Evolutionary conservation across 169 alveolate species (phyloP).

Genomic region (Blepharisma undulans): DNA sequence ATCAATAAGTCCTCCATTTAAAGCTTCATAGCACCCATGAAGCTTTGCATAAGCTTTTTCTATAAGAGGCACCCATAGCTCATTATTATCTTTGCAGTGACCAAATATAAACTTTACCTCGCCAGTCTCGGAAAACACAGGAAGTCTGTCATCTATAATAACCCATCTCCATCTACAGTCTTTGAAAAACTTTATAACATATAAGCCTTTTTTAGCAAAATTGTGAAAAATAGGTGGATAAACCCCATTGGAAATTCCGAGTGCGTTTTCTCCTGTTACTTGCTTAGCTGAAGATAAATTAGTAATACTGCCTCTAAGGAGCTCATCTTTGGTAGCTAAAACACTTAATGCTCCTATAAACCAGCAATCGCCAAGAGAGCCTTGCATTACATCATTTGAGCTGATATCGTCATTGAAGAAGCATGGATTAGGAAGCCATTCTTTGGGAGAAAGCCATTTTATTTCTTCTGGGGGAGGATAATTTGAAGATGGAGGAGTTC

Average conservation of each 20-base stretch:
- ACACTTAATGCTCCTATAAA: constrained; percentile 59
- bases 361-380: constrained; percentile 46
- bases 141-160: constrained; percentile 82
- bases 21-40: constrained; percentile 80
- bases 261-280: constrained; percentile 61
- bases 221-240: constrained; percentile 88
- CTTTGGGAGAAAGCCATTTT: constrained; percentile 71
- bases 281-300: constrained; percentile 52
- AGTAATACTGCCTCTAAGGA: constrained; percentile 79
- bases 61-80: constrained; percentile 86
- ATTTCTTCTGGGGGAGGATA: constrained; percentile 67
- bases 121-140: constrained; percentile 42
- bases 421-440: constrained; percentile 39
- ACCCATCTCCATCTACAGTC: constrained; percentile 86
- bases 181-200: constrained; percentile 82
- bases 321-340: constrained; percentile 80
- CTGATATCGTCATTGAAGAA: constrained; percentile 24
- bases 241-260: constrained; percentile 76
- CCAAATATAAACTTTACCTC: constrained; percentile 74
- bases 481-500: constrained; percentile 59
- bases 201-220: constrained; percentile 79
- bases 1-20: constrained; percentile 86
- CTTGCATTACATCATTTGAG: constrained; percentile 41
- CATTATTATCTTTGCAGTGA: constrained; percentile 69
- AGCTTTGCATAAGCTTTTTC: constrained; percentile 91